Percentiles rank a stretch among this genome's conserved stretches.
These are phyloP conservation scores for Populus hybrid DNA, from an alignment of 441 rosid species.

Conservation along the genomic window DNA sequence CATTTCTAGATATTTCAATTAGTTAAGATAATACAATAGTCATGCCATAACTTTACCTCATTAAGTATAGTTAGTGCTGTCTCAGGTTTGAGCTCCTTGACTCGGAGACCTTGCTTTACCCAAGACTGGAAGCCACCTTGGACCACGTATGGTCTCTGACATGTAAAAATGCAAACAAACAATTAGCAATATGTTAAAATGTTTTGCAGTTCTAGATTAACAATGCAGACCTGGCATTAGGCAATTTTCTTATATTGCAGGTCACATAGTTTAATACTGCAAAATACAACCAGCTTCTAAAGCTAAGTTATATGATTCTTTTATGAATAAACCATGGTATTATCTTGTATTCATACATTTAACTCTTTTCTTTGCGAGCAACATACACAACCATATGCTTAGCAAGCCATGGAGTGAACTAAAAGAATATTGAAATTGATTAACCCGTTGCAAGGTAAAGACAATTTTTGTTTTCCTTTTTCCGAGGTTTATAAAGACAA, in stretches of 20 bases:
- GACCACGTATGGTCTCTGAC: slow-evolving; percentile 73
- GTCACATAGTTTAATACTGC: neutral
- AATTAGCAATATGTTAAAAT: slow-evolving; percentile 7
- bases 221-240: neutral
- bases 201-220: neutral
- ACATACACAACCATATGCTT: neutral
- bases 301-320: neutral
- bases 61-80: slow-evolving; percentile 72
- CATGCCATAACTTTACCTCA: slow-evolving; percentile 48
- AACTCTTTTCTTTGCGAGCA: neutral
- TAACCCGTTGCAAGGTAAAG: neutral
- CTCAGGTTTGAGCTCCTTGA: slow-evolving; percentile 83
- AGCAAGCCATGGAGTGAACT: neutral
- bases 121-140: slow-evolving; percentile 92
- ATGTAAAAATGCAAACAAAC: slow-evolving; percentile 21
- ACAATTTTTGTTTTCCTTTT: neutral
- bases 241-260: neutral
- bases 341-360: neutral
- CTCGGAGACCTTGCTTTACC: slow-evolving; percentile 69
- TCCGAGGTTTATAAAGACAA: neutral
- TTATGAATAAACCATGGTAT: neutral
- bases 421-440: neutral
- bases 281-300: neutral
- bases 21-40: slow-evolving; percentile 3
- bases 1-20: neutral